Conservation (phyloP, 2,329 filamentous ascomycete species). For the Sporothrix pallida region DNA sequence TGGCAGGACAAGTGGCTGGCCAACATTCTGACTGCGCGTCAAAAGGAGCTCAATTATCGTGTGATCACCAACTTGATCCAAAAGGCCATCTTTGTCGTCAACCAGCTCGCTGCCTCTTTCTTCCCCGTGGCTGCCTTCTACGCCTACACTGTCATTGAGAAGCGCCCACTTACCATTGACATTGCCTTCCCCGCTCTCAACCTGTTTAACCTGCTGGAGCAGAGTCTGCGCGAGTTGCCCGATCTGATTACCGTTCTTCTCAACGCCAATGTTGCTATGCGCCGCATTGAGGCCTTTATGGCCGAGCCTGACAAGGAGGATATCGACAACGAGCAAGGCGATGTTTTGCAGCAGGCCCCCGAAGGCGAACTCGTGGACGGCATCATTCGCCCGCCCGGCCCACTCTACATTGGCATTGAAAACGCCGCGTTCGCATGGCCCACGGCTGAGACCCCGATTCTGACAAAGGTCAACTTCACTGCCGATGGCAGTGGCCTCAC, state of each 20-base stretch:
- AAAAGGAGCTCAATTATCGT: constrained; percentile 69
- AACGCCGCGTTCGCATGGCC: constrained; percentile 82
- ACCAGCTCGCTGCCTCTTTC: constrained; percentile 71
- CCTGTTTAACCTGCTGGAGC: constrained; percentile 77
- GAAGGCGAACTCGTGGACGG: constrained; percentile 29
- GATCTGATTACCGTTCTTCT: constrained; percentile 75
- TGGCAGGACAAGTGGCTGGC: constrained; percentile 79
- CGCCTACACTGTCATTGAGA: constrained; percentile 75
- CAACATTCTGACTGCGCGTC: constrained; percentile 70
- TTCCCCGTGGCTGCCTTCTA: constrained; percentile 84
- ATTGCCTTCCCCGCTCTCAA: constrained; percentile 86
- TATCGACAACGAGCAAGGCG: constrained; percentile 46
- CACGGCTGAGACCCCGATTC: constrained; percentile 61
- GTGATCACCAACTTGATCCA: constrained; percentile 68
- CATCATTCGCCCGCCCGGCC: constrained; percentile 35
- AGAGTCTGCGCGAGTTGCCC: constrained; percentile 75
- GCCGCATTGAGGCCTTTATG: constrained; percentile 86
- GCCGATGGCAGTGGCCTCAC: constrained; percentile 58
- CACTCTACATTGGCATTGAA: constrained; percentile 58
- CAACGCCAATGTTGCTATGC: constrained; percentile 82
- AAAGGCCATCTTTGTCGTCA: constrained; percentile 69
- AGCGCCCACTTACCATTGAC: constrained; percentile 73
- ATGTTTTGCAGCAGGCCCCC: constrained; percentile 31
- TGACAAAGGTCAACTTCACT: constrained; percentile 53
- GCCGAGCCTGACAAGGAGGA: constrained; percentile 76